phyloP scores from a whole-genome alignment of 2,329 filamentous ascomycete species.

The Colletotrichum costaricense region DNA sequence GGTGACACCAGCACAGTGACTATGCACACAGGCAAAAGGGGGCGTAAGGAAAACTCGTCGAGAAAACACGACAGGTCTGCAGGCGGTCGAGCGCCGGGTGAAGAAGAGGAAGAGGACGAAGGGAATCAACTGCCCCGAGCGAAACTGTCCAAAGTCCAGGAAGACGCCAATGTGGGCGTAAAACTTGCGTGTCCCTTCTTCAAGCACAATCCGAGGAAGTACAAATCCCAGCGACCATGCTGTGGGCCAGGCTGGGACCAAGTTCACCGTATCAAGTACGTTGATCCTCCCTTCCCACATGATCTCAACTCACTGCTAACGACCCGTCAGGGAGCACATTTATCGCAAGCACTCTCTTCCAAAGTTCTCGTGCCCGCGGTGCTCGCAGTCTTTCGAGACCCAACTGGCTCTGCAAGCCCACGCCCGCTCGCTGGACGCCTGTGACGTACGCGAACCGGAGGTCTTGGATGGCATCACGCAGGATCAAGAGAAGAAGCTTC shows the following conservation, averaged over 20 bases:
- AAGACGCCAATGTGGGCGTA: conserved; percentile 4
- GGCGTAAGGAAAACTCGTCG: background rate
- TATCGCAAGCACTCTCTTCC: conserved; percentile 51
- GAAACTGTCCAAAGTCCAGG: conserved; percentile 20
- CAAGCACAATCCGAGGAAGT: conserved; percentile 50
- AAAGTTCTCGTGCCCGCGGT: conserved; percentile 46
- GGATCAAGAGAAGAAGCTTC: conserved; percentile 47
- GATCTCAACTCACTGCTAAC: background rate
- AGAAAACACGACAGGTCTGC: conserved; percentile 1
- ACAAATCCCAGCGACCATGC: conserved; percentile 48
- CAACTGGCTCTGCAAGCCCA: conserved; percentile 47
- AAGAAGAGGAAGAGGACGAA: background rate
- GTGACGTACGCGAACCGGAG: conserved; percentile 37
- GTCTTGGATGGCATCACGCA: conserved; percentile 50
- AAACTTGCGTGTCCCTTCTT: conserved; percentile 52
- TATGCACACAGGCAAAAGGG: background rate
- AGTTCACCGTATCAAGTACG: conserved; percentile 52
- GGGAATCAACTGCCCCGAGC: background rate
- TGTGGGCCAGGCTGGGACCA: conserved; percentile 50
- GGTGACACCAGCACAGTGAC: background rate
- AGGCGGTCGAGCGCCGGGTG: background rate
- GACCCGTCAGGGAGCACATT: conserved; percentile 46
- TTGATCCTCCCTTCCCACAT: background rate
- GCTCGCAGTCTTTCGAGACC: conserved; percentile 47
- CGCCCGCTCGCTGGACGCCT: conserved; percentile 41